These are phyloP conservation scores for Medicago truncatula DNA, from an alignment of 306 rosid genomes.

Conservation along the genomic window DNA sequence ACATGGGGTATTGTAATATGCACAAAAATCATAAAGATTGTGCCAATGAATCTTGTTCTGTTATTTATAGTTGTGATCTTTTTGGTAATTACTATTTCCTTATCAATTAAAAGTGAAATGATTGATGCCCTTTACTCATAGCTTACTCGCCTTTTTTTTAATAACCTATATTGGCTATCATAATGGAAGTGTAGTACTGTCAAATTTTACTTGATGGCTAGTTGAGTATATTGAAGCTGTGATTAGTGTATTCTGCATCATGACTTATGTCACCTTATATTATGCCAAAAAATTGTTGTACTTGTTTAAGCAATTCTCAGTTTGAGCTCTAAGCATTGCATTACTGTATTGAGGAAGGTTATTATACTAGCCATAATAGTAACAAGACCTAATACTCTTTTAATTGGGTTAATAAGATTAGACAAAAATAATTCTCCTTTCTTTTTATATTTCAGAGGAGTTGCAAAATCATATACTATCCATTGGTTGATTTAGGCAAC, in stretches of 20 bases:
- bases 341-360: not conserved
- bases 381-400: not conserved
- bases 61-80: conserved; percentile 27
- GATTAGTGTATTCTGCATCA: not conserved
- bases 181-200: not conserved
- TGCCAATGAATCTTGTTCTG: conserved; percentile 22
- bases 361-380: conserved; percentile 3
- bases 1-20: not conserved
- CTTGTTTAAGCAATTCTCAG: conserved; percentile 16
- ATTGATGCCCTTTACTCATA: too few relatives aligned
- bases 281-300: conserved; percentile 5
- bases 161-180: not conserved
- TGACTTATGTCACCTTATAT: conserved; percentile 4
- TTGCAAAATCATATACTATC: conserved; percentile 3
- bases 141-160: too few relatives aligned
- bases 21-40: conserved; percentile 7
- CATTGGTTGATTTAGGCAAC: not conserved
- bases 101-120: not conserved
- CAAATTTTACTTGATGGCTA: not conserved
- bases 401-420: not conserved
- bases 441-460: not conserved
- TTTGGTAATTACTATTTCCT: not conserved
- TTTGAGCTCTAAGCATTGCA: conserved; percentile 1
- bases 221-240: conserved; percentile 30
- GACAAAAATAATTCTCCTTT: not conserved